Evolutionary conservation across 768 basidiomycete genomes (phyloP).

Genomic region (Lactarius pseudohatsudake): DNA sequence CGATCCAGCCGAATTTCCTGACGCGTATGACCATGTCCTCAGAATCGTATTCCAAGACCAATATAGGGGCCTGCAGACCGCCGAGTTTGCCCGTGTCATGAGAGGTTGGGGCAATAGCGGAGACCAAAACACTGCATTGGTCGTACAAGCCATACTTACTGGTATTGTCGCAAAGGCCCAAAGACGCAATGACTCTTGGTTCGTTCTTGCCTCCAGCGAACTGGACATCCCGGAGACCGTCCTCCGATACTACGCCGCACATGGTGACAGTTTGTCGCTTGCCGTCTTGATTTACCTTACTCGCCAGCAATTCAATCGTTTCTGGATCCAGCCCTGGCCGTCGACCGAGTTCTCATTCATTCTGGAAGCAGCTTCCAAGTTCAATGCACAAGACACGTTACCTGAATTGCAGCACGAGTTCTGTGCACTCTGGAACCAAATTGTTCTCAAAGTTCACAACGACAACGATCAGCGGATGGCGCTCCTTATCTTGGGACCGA

Average conservation of each 20-base stretch:
- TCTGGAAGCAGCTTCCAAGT: not conserved
- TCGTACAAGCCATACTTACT: not conserved
- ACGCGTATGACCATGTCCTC: not conserved
- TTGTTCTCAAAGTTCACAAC: not conserved
- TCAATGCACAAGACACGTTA: not conserved
- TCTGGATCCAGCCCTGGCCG: not conserved
- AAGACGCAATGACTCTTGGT: too few relatives aligned
- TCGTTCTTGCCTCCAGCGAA: not conserved
- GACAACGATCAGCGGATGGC: not conserved
- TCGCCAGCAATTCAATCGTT: not conserved
- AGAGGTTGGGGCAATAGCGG: not conserved
- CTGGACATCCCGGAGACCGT: not conserved
- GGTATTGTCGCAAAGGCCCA: too few relatives aligned
- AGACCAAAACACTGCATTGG: not conserved
- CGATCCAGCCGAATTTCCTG: too few relatives aligned
- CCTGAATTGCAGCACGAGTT: not conserved
- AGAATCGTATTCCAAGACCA: not conserved
- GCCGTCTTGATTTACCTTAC: not conserved
- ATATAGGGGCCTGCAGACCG: not conserved
- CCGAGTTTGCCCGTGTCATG: not conserved
- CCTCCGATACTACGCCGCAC: not conserved
- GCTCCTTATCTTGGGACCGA: not conserved
- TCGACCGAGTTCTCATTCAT: not conserved
- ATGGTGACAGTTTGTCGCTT: not conserved
- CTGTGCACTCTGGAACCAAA: not conserved